These are phyloP conservation scores for Xylaria sp. DNA, from an alignment of 2,329 filamentous ascomycete genomes.

Conservation along the genomic window DNA sequence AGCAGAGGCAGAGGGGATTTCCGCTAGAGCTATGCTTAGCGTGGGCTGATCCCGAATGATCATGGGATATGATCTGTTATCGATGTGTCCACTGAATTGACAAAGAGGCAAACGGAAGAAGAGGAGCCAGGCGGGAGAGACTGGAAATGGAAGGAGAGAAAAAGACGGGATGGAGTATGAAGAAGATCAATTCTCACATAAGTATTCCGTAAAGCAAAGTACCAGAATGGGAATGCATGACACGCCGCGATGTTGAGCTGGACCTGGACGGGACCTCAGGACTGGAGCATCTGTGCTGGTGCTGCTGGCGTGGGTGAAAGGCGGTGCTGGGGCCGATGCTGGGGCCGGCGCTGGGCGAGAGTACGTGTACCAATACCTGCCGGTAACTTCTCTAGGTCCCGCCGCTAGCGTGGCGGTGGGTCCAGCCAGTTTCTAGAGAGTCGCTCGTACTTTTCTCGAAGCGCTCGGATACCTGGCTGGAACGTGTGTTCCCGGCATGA, in stretches of 20 bases:
- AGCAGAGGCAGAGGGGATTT: slow-evolving; percentile 19
- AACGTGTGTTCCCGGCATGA: neutral
- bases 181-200: neutral
- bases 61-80: slow-evolving; percentile 20
- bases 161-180: neutral
- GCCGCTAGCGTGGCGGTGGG: neutral
- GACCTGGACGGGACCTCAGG: no score
- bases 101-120: no score
- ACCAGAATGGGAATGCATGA: neutral
- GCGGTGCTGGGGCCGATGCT: neutral
- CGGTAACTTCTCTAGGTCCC: neutral
- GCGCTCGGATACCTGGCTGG: neutral
- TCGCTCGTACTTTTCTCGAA: neutral
- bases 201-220: neutral
- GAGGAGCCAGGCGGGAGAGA: no score
- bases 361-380: neutral
- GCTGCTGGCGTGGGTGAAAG: neutral
- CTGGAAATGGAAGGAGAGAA: neutral
- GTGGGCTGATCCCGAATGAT: slow-evolving; percentile 19
- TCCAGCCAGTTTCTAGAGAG: neutral
- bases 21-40: slow-evolving; percentile 21
- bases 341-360: neutral
- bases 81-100: slow-evolving; percentile 7
- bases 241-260: neutral
- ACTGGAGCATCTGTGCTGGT: no score